A percentile compares a stretch with the other conserved stretches of the same genome.
Conservation (phyloP, 495 filamentous ascomycete species). For the Trichocladium antarcticum region DNA sequence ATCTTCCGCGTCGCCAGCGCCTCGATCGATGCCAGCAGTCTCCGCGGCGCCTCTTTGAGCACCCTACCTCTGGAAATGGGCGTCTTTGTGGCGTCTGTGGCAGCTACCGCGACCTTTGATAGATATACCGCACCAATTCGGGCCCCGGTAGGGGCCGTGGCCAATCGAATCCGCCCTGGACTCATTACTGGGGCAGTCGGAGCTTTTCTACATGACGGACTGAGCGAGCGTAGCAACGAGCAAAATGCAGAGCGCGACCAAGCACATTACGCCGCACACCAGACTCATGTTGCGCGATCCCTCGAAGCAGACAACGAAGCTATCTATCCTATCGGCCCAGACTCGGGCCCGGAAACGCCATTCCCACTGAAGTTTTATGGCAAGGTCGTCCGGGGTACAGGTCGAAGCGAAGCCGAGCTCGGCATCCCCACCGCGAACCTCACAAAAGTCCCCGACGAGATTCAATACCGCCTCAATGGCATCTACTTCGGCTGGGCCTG, state of each 20-base stretch:
- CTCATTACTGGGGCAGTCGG: conserved; percentile 34
- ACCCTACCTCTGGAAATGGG: conserved; percentile 55
- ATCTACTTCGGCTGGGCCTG: conserved; percentile 55
- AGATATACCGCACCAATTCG: conserved; percentile 40
- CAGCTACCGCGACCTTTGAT: conserved; percentile 40
- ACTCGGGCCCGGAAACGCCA: conserved; percentile 44
- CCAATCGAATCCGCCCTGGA: conserved; percentile 37
- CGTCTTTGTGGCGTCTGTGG: conserved; percentile 44
- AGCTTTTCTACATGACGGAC: conserved; percentile 29
- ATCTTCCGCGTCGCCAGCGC: conserved; percentile 54
- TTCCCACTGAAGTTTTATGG: conserved; percentile 49
- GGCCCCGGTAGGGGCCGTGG: conserved; percentile 27
- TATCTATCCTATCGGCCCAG: conserved; percentile 23
- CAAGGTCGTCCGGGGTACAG: conserved; percentile 28
- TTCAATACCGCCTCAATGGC: conserved; percentile 42
- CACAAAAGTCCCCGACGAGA: conserved; percentile 32
- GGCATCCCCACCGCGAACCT: conserved; percentile 35
- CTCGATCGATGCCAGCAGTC: conserved; percentile 44
- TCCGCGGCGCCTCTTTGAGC: conserved; percentile 52
- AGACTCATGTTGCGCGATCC: conserved; percentile 23
- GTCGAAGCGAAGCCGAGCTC: conserved; percentile 21
- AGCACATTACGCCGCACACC: conserved; percentile 21
- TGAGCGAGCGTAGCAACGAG: conserved; percentile 3
- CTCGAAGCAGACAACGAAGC: conserved; percentile 9
- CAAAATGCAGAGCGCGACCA: conserved; percentile 1